Base-by-base conservation (phyloP, 257 asterid genomes). In the Vinca minor region DNA sequence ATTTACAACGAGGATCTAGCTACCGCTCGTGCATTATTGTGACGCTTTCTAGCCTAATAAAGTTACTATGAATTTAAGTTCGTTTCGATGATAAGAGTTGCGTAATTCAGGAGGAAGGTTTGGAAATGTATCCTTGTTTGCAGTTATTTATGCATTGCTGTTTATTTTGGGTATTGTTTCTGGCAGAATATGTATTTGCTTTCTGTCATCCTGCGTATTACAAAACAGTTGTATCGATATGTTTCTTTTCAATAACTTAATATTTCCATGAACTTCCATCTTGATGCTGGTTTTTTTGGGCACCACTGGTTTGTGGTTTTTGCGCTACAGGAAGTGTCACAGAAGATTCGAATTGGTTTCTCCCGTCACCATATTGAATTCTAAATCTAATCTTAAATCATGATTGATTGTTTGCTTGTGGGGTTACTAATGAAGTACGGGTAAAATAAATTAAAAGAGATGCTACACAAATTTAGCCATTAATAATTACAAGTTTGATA, bases 91-190 rank as follows among this genome's bases (percentile, higher is more conserved):
- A 62, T 50, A 12, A 32, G 18, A 57, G 20, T 25, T 48, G 29
- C 49, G 55, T 38, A 60, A 42, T 38, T 10, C 28, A 8, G 59
- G 66, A 35, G 66, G 23, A 26, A 23, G 34, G 48, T n/a, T 59
- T 49, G 6, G 34, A 59, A 59, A 47, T 23, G 17, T 55, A 32
- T 23, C 55, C 45, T 68, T 29, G 39, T 11, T 38, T 8, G 62
- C 55, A 39, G 10, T 59, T 26, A 36, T 34, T 34, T 3, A 34
- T 34, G 38, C 3, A 34, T 34, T 34, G 38, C 7, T 34, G 4
- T 34, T 34, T 7, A 2, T 13, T 49, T 53, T 13, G 8, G 26
- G 18, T 11, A 18, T 31, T n/a, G 26, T 28, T 32, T 28, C 9
- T 17, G 54, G 28, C 55, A 3, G n/a, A 12, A 34, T 34, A 54